Evolutionary conservation across 176 grass and related monocot species (phyloP).

Genomic region (Zea luxurians): DNA sequence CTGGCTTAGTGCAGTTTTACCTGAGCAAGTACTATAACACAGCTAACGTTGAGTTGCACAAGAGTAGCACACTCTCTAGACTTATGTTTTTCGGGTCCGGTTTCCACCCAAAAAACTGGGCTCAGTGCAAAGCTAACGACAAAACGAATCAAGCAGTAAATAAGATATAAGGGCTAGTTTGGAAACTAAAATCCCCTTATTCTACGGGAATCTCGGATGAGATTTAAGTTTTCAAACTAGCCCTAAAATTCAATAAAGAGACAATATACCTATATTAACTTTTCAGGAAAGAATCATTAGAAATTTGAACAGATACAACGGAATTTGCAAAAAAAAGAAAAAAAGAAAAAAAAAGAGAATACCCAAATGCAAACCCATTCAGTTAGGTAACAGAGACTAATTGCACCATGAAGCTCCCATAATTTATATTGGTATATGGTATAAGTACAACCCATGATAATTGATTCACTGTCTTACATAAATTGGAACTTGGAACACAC

Average conservation of each 20-base stretch:
- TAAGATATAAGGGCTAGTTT: too few species aligned
- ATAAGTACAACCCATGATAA: background rate
- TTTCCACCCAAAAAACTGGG: too few species aligned
- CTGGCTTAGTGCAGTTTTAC: too few species aligned
- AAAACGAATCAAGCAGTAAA: too few species aligned
- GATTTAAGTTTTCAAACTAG: too few species aligned
- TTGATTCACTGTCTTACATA: background rate
- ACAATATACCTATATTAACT: background rate
- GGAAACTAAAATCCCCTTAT: too few species aligned
- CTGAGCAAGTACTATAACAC: too few species aligned
- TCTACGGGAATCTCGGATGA: too few species aligned
- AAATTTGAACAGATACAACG: background rate
- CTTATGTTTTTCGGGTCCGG: too few species aligned
- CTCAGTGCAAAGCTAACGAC: too few species aligned
- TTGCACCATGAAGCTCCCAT: slow-evolving; percentile 6
- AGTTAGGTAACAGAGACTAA: slow-evolving; percentile 5
- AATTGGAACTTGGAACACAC: slow-evolving; percentile 32
- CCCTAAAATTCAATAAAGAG: background rate
- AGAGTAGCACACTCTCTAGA: too few species aligned
- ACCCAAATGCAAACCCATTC: background rate
- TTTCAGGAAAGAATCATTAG: background rate
- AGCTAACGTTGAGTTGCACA: too few species aligned
- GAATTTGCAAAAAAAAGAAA: background rate
- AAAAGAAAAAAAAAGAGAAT: background rate
- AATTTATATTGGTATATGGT: background rate